These are phyloP conservation scores for Melastoma malabathricum DNA, from an alignment of 345 rosid species.

Conservation along the genomic window DNA sequence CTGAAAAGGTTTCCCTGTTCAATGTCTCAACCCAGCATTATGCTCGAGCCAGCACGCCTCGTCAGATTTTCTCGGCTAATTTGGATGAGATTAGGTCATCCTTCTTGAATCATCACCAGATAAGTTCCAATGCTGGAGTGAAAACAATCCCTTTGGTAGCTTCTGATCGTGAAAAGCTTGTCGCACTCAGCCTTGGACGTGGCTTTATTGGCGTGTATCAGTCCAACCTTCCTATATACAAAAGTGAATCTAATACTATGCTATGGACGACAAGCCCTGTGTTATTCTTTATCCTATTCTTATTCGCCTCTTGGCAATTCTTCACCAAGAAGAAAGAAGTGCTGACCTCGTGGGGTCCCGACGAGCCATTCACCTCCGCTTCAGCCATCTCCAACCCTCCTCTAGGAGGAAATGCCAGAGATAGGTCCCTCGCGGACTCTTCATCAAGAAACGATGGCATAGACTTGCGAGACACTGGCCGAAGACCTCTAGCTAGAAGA, in stretches of 20 bases:
- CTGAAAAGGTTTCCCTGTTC: constrained; percentile 54
- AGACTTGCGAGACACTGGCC: constrained; percentile 41
- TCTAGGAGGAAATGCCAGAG: constrained; percentile 32
- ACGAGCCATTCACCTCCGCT: constrained; percentile 60
- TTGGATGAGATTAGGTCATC: constrained; percentile 67
- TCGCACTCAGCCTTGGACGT: constrained; percentile 72
- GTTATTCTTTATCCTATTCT: constrained; percentile 62
- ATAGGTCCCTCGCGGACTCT: constrained; percentile 47
- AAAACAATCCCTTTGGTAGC: constrained; percentile 47
- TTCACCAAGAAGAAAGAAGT: constrained; percentile 96
- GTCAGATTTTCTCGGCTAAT: constrained; percentile 57
- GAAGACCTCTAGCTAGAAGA: constrained; percentile 35
- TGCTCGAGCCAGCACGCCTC: constrained; percentile 54
- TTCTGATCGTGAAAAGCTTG: constrained; percentile 66
- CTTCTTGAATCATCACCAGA: constrained; percentile 41
- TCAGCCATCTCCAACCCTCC: constrained; percentile 32
- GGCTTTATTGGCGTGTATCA: constrained; percentile 69
- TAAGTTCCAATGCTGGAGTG: constrained; percentile 11
- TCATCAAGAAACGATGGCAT: constrained; percentile 40
- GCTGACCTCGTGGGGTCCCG: constrained; percentile 90
- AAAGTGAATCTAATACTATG: constrained; percentile 61
- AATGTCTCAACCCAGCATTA: constrained; percentile 79
- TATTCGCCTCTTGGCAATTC: constrained; percentile 84
- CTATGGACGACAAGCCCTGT: constrained; percentile 88
- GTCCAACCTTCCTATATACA: constrained; percentile 52